Base-by-base conservation (phyloP, 371 early-diverging fungal genomes). In the Fennellomyces sp. region DNA sequence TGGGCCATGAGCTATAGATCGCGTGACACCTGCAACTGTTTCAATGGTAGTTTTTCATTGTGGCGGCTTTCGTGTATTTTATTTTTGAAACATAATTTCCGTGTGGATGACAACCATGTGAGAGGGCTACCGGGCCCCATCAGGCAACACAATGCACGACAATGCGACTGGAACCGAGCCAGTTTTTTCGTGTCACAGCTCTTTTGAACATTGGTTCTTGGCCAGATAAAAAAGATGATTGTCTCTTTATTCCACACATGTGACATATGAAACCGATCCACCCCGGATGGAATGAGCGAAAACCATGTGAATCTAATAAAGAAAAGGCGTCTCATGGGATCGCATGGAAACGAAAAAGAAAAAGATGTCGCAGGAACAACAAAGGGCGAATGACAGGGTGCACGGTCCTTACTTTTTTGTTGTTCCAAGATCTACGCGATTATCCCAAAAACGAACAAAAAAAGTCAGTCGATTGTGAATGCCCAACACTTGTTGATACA, bases 121-220 rank as follows among this genome's bases (percentile, higher is more conserved):
- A 45, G 45, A n/a, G 10, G n/a, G n/a, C n/a, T 23, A 23, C n/a
- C 12, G n/a, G 3, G n/a, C 17, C 5, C 10, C 19, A 1, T 42
- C n/a, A 8, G 45, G 45, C 45, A 45, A 45, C 45, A 45, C 45
- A 45, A 45, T 45, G 45, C 45, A 45, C 45, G 8, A 45, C 45
- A 10, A 23, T 45, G 45, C 19, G 10, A 45, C 23, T 45, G 45
- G n/a, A 19, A 45, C 45, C 45, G 45, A 45, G 45, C n/a, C 45
- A 45, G n/a, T n/a, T n/a, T n/a, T n/a, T n/a, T n/a, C n/a, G n/a
- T n/a, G n/a, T n/a, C n/a, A n/a, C n/a, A n/a, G n/a, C n/a, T n/a
- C n/a, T n/a, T n/a, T n/a, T n/a, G n/a, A n/a, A n/a, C n/a, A n/a
- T n/a, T n/a, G n/a, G n/a, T n/a, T n/a, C n/a, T n/a, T n/a, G n/a